phyloP scores from a whole-genome alignment of 2,329 filamentous ascomycete genomes.

The Lecanicillium sp. region DNA sequence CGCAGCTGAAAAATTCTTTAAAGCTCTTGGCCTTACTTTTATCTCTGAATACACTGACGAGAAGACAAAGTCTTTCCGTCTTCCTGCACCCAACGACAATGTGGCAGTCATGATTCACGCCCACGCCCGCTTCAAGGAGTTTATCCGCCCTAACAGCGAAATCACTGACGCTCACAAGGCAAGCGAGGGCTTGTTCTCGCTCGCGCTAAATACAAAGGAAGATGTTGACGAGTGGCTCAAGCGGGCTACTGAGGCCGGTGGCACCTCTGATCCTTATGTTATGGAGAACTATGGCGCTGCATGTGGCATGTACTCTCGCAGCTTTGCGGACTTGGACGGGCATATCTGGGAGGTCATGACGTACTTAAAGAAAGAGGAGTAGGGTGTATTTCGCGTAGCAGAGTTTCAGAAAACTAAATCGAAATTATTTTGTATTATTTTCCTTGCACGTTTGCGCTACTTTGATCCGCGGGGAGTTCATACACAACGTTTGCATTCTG shows the following conservation, averaged over 20 bases:
- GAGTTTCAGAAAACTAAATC: too few relatives aligned
- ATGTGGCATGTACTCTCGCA: slow-evolving; percentile 14
- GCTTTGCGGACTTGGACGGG: slow-evolving; percentile 15
- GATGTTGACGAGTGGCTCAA: slow-evolving; percentile 12
- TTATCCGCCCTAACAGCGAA: slow-evolving; percentile 12
- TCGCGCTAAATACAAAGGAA: slow-evolving; percentile 10
- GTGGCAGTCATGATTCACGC: slow-evolving; percentile 15
- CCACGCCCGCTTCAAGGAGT: slow-evolving; percentile 12
- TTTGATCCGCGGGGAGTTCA: too few relatives aligned
- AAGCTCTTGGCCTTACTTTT: slow-evolving; percentile 9
- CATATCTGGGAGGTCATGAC: slow-evolving; percentile 18
- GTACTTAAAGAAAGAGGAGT: too few relatives aligned
- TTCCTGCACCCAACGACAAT: slow-evolving; percentile 13
- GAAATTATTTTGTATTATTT: too few relatives aligned
- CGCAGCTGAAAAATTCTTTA: slow-evolving; percentile 8
- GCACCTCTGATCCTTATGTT: slow-evolving; percentile 12
- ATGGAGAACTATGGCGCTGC: slow-evolving; percentile 11
- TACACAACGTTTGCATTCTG: too few relatives aligned
- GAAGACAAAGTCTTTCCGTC: slow-evolving; percentile 10
- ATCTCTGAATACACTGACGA: slow-evolving; percentile 10
- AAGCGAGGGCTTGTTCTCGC: slow-evolving; percentile 12
- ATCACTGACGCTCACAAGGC: slow-evolving; percentile 11
- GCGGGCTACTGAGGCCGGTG: slow-evolving; percentile 14
- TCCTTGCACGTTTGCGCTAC: too few relatives aligned
- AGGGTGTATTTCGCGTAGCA: too few relatives aligned